Evolutionary conservation across 805 yeast species (phyloP).

Genomic region (Nadsonia fulvescens): DNA sequence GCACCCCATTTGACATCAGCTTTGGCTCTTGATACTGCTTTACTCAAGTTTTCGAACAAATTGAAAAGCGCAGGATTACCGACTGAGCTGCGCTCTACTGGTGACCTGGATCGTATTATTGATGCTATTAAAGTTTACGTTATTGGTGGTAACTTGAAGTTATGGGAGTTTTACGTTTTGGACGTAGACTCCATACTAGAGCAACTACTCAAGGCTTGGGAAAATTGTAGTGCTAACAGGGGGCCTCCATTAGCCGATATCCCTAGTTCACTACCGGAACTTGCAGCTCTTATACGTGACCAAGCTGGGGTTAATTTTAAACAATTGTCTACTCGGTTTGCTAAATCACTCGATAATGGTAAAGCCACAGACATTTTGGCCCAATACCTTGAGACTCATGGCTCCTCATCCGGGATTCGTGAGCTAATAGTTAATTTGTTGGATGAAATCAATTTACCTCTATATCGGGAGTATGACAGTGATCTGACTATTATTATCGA

Average conservation of each 20-base stretch:
- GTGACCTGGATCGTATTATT: slow-evolving; percentile 43
- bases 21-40: slow-evolving; percentile 58
- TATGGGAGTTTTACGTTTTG: slow-evolving; percentile 83
- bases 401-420: slow-evolving; percentile 19
- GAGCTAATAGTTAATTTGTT: slow-evolving; percentile 33
- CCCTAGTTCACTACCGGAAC: slow-evolving; percentile 19
- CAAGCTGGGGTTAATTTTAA: slow-evolving; percentile 23
- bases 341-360: slow-evolving; percentile 33
- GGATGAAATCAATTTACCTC: slow-evolving; percentile 60
- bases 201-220: slow-evolving; percentile 14
- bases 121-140: slow-evolving; percentile 44
- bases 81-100: slow-evolving; percentile 27
- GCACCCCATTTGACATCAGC: slow-evolving; percentile 84
- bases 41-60: slow-evolving; percentile 44
- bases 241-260: slow-evolving; percentile 9
- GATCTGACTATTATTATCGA: slow-evolving; percentile 47
- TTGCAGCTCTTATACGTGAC: slow-evolving; percentile 28
- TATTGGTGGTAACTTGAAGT: slow-evolving; percentile 46
- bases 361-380: slow-evolving; percentile 37
- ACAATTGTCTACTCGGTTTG: slow-evolving; percentile 32
- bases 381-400: slow-evolving; percentile 11
- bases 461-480: slow-evolving; percentile 57
- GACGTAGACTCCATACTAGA: slow-evolving; percentile 29
- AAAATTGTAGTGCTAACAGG: slow-evolving; percentile 4
- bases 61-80: slow-evolving; percentile 47